Conservation (phyloP, 2,329 filamentous ascomycete genomes). For the Alternaria viburni region DNA sequence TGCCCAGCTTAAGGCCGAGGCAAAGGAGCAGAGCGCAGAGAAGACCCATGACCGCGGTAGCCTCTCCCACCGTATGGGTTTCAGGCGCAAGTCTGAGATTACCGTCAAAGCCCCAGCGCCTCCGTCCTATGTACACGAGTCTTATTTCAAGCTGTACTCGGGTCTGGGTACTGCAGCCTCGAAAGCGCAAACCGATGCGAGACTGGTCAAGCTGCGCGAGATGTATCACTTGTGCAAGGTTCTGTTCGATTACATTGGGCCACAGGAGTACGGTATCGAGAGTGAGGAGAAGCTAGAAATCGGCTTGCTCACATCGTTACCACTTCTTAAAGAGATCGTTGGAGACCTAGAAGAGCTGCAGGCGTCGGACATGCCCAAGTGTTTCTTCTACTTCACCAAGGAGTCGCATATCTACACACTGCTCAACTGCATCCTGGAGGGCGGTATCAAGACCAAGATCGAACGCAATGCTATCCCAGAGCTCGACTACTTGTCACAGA, state of each 20-base stretch:
- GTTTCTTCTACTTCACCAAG: slow-evolving; percentile 99
- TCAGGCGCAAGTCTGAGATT: slow-evolving; percentile 60
- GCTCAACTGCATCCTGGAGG: slow-evolving; percentile 96
- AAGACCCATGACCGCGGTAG: slow-evolving; percentile 42
- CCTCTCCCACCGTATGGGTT: slow-evolving; percentile 57
- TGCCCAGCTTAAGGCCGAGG: slow-evolving; percentile 36
- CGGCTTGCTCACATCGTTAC: slow-evolving; percentile 89
- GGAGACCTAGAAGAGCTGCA: slow-evolving; percentile 97
- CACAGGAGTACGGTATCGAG: slow-evolving; percentile 96
- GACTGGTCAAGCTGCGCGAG: slow-evolving; percentile 87
- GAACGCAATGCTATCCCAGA: slow-evolving; percentile 93
- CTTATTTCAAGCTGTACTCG: slow-evolving; percentile 90
- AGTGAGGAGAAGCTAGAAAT: slow-evolving; percentile 98
- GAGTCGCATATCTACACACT: slow-evolving; percentile 99
- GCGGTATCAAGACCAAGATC: slow-evolving; percentile 96
- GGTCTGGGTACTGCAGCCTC: slow-evolving; percentile 65
- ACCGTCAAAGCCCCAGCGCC: slow-evolving; percentile 28
- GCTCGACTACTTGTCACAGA: slow-evolving; percentile 95
- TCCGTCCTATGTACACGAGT: slow-evolving; percentile 55
- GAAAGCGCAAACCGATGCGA: slow-evolving; percentile 80
- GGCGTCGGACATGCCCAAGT: slow-evolving; percentile 90
- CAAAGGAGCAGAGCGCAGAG: slow-evolving; percentile 50
- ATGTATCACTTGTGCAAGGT: slow-evolving; percentile 94
- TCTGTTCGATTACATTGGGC: slow-evolving; percentile 96
- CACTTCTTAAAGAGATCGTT: slow-evolving; percentile 94